Conservation (phyloP, 169 alveolate species). For the Plasmodium chabaudi region DNA sequence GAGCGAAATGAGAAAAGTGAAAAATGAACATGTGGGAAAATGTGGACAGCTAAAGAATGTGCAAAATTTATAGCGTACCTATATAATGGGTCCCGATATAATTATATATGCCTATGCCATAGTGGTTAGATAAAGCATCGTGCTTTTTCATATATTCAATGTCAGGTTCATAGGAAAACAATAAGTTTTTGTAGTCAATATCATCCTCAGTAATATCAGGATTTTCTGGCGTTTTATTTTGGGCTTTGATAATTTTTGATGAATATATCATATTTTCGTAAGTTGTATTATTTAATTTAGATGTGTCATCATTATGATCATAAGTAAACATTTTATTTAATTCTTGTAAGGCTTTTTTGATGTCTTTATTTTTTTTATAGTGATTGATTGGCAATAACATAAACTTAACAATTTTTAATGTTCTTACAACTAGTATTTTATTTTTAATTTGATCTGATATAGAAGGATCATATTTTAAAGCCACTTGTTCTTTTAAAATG, state of each 20-base stretch:
- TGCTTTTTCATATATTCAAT: conserved; percentile 23
- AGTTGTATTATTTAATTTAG: too few relatives aligned
- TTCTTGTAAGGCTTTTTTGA: conserved; percentile 15
- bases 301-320: neutral
- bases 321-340: conserved; percentile 24
- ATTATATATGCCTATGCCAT: conserved; percentile 32
- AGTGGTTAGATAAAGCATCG: conserved; percentile 8
- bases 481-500: conserved; percentile 17
- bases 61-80: neutral
- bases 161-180: conserved; percentile 28
- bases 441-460: conserved; percentile 30
- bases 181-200: conserved; percentile 16
- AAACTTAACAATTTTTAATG: conserved; percentile 54
- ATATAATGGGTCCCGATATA: conserved; percentile 36
- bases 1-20: neutral
- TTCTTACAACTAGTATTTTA: conserved; percentile 20
- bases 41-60: neutral
- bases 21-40: neutral
- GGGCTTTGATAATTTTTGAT: too few relatives aligned
- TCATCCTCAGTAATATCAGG: neutral
- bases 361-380: conserved; percentile 12
- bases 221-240: too few relatives aligned
- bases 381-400: conserved; percentile 35
- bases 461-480: conserved; percentile 13
- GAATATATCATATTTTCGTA: too few relatives aligned